phyloP scores from a whole-genome alignment of 129 eudicot genomes.

The Tagetes erecta region DNA sequence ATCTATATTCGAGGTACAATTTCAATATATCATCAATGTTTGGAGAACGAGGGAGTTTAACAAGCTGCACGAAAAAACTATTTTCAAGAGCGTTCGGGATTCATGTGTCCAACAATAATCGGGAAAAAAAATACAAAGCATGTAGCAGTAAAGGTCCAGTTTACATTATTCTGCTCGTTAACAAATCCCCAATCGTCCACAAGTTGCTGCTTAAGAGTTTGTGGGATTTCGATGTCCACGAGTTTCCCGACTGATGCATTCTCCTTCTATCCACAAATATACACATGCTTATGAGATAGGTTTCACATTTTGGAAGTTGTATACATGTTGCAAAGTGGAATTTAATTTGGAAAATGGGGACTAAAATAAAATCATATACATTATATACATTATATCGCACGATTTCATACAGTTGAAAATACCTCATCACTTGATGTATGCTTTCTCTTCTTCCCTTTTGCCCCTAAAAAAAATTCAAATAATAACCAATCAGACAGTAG shows the following conservation, averaged over 20 bases:
- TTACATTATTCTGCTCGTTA: constrained; percentile 76
- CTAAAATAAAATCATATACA: background rate
- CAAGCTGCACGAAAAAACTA: constrained; percentile 51
- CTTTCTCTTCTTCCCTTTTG: constrained; percentile 90
- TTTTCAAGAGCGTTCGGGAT: background rate
- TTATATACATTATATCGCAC: background rate
- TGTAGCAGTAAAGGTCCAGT: background rate
- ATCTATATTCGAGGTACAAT: constrained; percentile 49
- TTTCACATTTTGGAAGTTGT: background rate
- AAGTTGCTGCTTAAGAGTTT: constrained; percentile 71
- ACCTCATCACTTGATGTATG: constrained; percentile 75
- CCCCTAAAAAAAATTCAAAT: constrained; percentile 40
- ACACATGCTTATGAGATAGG: constrained; percentile 16
- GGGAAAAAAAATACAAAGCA: constrained; percentile 5
- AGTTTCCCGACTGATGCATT: constrained; percentile 50
- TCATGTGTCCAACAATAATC: background rate
- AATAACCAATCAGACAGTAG: constrained; percentile 2
- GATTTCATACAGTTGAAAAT: constrained; percentile 14
- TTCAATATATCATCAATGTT: constrained; percentile 57
- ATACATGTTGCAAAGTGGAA: constrained; percentile 13
- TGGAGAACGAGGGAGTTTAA: constrained; percentile 77
- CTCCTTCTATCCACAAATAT: constrained; percentile 50
- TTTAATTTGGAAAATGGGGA: constrained; percentile 6
- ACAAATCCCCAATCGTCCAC: constrained; percentile 88
- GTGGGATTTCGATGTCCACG: constrained; percentile 72